Conservation (phyloP, 75 land plant genomes). For the Pseudotsuga menziesii region DNA sequence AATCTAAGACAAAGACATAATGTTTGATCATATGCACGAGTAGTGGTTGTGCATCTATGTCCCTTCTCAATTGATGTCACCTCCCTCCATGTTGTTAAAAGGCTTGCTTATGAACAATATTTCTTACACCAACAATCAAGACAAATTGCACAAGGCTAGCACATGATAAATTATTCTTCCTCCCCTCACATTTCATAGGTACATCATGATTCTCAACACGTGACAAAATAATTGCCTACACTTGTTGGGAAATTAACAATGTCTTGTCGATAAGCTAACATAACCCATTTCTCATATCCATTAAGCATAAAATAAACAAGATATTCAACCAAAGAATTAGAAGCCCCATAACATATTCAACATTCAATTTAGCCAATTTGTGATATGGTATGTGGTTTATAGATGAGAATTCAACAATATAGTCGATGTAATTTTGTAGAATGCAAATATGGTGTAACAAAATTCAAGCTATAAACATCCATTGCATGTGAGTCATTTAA, state of each 20-base stretch:
- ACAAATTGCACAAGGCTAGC: slow-evolving; percentile 25
- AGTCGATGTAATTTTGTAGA: too few relatives aligned
- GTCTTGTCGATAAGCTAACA: slow-evolving; percentile 45
- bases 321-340: slow-evolving; percentile 11
- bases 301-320: slow-evolving; percentile 11
- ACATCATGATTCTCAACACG: slow-evolving; percentile 53
- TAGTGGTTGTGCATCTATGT: too few relatives aligned
- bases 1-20: too few relatives aligned
- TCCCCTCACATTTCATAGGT: slow-evolving; percentile 31
- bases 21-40: too few relatives aligned
- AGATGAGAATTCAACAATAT: too few relatives aligned
- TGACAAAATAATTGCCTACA: slow-evolving; percentile 44
- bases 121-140: slow-evolving; percentile 14
- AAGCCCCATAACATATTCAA: neutral
- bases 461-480: too few relatives aligned
- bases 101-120: slow-evolving; percentile 64
- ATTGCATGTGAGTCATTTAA: too few relatives aligned
- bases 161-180: slow-evolving; percentile 20
- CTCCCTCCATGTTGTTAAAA: slow-evolving; percentile 37
- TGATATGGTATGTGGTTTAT: too few relatives aligned
- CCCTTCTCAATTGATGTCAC: neutral
- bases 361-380: too few relatives aligned
- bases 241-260: slow-evolving; percentile 59
- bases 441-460: too few relatives aligned
- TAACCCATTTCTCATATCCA: slow-evolving; percentile 60